These are phyloP conservation scores for Hypoxylon sp. DNA, from an alignment of 2,329 filamentous ascomycete genomes.

Conservation along the genomic window DNA sequence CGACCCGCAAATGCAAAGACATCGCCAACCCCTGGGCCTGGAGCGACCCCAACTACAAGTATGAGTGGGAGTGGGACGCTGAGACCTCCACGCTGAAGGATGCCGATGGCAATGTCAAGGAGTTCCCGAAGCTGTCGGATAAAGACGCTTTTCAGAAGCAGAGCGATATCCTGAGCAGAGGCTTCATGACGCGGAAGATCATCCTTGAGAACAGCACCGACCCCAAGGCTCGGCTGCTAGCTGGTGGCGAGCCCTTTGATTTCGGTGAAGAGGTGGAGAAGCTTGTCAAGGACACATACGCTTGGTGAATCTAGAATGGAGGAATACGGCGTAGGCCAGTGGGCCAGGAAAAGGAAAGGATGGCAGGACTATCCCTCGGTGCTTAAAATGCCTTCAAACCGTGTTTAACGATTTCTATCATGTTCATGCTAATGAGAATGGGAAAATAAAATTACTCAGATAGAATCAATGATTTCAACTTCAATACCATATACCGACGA, in stretches of 20 bases:
- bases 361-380: background rate
- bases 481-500: too few relatives aligned
- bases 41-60: conserved; percentile 48
- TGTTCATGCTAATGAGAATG: background rate
- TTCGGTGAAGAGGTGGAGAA: conserved; percentile 49
- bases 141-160: conserved; percentile 25
- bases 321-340: background rate
- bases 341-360: background rate
- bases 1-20: conserved; percentile 51
- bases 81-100: conserved; percentile 43
- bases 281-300: conserved; percentile 27
- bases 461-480: too few relatives aligned
- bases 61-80: conserved; percentile 53
- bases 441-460: background rate
- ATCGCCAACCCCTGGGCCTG: conserved; percentile 53
- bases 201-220: conserved; percentile 52
- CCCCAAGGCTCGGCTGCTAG: conserved; percentile 44
- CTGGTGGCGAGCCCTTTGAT: conserved; percentile 49
- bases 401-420: background rate
- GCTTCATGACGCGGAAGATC: conserved; percentile 50
- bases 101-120: conserved; percentile 38
- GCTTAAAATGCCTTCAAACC: background rate
- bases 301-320: background rate
- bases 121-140: conserved; percentile 46
- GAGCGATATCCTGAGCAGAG: conserved; percentile 43